Evolutionary conservation across 352 stramenopile genomes (phyloP).

Genomic region (Peronosclerospora sorghi): DNA sequence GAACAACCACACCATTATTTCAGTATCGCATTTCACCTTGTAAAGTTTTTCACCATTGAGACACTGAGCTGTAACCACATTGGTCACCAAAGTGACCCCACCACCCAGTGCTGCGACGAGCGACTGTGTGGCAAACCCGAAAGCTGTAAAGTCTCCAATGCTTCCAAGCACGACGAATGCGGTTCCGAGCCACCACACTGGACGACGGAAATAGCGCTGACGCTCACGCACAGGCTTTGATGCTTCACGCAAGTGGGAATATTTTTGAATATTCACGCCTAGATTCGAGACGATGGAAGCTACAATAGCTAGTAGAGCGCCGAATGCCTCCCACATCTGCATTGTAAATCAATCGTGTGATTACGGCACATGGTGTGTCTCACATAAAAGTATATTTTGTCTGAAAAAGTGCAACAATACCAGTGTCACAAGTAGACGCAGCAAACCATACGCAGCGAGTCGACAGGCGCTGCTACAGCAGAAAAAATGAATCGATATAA

Average conservation of each 20-base stretch:
- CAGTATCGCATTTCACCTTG: constrained; percentile 15
- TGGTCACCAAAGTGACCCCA: constrained; percentile 78
- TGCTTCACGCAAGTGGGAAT: constrained; percentile 63
- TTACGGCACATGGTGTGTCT: constrained; percentile 1
- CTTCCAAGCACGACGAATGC: constrained; percentile 69
- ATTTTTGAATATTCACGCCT: constrained; percentile 87
- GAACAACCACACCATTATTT: neutral
- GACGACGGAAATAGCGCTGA: constrained; percentile 71
- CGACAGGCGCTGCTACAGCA: too few species aligned
- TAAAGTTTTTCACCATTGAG: constrained; percentile 74
- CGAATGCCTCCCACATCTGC: constrained; percentile 71
- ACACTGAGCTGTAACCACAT: constrained; percentile 80
- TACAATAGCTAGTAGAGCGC: constrained; percentile 62
- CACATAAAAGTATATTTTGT: constrained; percentile 11
- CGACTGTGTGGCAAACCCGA: constrained; percentile 85
- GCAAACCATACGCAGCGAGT: too few species aligned
- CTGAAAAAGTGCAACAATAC: constrained; percentile 14
- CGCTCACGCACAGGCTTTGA: constrained; percentile 30
- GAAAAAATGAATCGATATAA: constrained; percentile 90
- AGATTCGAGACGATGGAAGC: constrained; percentile 82
- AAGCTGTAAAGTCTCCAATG: constrained; percentile 81
- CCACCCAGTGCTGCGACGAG: constrained; percentile 80
- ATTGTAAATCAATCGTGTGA: constrained; percentile 11
- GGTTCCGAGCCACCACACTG: constrained; percentile 82
- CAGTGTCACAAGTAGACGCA: neutral